phyloP scores from a whole-genome alignment of 345 rosid species.

The Populus pruinosa region DNA sequence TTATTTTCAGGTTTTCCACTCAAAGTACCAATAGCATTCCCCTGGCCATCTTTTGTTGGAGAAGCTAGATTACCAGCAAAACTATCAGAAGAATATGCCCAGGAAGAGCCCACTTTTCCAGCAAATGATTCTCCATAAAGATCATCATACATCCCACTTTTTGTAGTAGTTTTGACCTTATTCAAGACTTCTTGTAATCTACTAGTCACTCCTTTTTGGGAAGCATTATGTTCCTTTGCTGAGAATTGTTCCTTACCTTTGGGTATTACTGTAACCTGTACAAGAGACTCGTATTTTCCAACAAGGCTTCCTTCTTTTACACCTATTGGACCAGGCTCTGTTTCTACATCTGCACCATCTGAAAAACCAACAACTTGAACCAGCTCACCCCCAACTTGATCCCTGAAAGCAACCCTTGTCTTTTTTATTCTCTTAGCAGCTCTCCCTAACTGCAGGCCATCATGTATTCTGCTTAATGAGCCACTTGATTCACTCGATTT shows the following conservation, averaged over 20 bases:
- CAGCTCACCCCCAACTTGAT: constrained; percentile 87
- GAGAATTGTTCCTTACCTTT: constrained; percentile 55
- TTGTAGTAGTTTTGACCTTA: constrained; percentile 56
- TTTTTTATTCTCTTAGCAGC: constrained; percentile 58
- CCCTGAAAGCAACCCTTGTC: constrained; percentile 62
- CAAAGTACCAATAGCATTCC: constrained; percentile 17
- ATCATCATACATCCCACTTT: constrained; percentile 63
- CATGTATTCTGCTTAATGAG: constrained; percentile 22
- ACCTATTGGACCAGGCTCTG: constrained; percentile 90
- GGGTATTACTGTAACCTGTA: constrained; percentile 67
- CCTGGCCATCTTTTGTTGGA: constrained; percentile 30
- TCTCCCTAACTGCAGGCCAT: constrained; percentile 32
- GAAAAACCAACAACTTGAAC: constrained; percentile 88
- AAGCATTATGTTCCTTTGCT: constrained; percentile 40
- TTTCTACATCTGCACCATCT: constrained; percentile 90
- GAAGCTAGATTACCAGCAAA: constrained; percentile 23
- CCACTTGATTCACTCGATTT: constrained; percentile 26
- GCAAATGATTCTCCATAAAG: constrained; percentile 71
- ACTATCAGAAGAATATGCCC: constrained; percentile 55
- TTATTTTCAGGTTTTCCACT: constrained; percentile 26
- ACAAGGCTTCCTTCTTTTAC: constrained; percentile 93
- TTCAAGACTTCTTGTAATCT: constrained; percentile 67
- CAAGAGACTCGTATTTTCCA: constrained; percentile 86
- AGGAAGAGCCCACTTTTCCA: constrained; percentile 75
- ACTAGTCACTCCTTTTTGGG: constrained; percentile 58